Conservation (phyloP, 2,329 filamentous ascomycete genomes). For the Botrytis fabae region DNA sequence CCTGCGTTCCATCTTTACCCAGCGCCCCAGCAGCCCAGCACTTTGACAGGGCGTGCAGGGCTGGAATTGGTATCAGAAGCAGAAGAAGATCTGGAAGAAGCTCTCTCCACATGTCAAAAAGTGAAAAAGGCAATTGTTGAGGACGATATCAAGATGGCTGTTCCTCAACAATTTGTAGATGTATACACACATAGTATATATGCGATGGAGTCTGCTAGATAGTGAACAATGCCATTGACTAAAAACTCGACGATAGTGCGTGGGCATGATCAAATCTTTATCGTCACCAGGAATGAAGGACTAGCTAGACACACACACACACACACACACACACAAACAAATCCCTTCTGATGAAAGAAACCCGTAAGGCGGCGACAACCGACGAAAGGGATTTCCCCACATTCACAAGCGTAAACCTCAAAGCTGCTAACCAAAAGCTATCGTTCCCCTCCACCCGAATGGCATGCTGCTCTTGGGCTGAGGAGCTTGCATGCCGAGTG, state of each 20-base stretch:
- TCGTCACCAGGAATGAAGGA: slow-evolving; percentile 10
- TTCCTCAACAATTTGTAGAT: background rate
- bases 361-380: slow-evolving; percentile 20
- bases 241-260: background rate
- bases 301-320: background rate
- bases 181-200: background rate
- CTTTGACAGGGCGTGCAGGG: background rate
- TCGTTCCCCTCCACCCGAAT: slow-evolving; percentile 22
- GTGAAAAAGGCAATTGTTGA: background rate
- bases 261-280: background rate
- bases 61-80: background rate
- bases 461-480: slow-evolving; percentile 16
- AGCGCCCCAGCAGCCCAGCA: no score
- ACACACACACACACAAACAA: background rate
- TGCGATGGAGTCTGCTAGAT: background rate
- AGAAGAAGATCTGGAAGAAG: background rate
- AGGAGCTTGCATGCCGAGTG: slow-evolving; percentile 6
- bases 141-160: background rate
- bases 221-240: background rate
- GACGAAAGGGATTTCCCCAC: slow-evolving; percentile 16
- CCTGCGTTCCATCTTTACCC: background rate
- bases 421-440: slow-evolving; percentile 9
- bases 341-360: background rate
- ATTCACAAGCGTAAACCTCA: slow-evolving; percentile 20
- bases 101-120: slow-evolving; percentile 8